These are phyloP conservation scores for Cladosporium austrohemisphaericum DNA, from an alignment of 2,329 filamentous ascomycete species.

Conservation along the genomic window DNA sequence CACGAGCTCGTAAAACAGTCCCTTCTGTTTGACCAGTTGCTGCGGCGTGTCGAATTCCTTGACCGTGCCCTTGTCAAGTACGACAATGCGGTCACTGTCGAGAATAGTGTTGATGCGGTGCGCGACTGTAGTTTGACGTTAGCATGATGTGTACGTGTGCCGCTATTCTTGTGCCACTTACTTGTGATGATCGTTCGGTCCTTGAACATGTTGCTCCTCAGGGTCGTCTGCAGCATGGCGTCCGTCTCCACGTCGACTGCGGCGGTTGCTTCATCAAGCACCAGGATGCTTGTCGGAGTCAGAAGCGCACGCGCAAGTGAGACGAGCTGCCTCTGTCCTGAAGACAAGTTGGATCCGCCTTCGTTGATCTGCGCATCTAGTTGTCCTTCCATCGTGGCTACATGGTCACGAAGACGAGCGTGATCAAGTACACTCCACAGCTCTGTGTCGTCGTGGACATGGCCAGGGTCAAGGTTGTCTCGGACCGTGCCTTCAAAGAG, in stretches of 20 bases:
- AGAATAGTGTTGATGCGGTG: conserved; percentile 98
- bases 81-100: conserved; percentile 81
- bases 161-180: conserved; percentile 20
- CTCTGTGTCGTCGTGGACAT: conserved; percentile 94
- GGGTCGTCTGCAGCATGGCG: conserved; percentile 60
- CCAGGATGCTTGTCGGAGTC: conserved; percentile 93
- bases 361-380: conserved; percentile 88
- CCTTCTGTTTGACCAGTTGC: conserved; percentile 69
- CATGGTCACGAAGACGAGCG: conserved; percentile 86
- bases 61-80: conserved; percentile 85
- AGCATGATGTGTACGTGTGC: not conserved
- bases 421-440: conserved; percentile 85
- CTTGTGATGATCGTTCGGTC: conserved; percentile 95
- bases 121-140: conserved; percentile 53
- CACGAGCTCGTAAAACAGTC: conserved; percentile 84
- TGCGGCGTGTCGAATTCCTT: conserved; percentile 88
- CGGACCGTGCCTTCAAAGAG: conserved; percentile 90
- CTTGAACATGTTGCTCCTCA: conserved; percentile 67
- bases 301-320: conserved; percentile 90
- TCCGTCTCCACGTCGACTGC: conserved; percentile 69
- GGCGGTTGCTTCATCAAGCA: conserved; percentile 90
- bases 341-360: conserved; percentile 93
- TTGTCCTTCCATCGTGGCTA: conserved; percentile 79
- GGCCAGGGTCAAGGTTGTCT: conserved; percentile 91
- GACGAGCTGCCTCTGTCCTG: conserved; percentile 90